Percentiles rank a stretch among this genome's conserved stretches.
These are phyloP conservation scores for Russula griseocarnosa DNA, from an alignment of 768 basidiomycete species.

Conservation along the genomic window DNA sequence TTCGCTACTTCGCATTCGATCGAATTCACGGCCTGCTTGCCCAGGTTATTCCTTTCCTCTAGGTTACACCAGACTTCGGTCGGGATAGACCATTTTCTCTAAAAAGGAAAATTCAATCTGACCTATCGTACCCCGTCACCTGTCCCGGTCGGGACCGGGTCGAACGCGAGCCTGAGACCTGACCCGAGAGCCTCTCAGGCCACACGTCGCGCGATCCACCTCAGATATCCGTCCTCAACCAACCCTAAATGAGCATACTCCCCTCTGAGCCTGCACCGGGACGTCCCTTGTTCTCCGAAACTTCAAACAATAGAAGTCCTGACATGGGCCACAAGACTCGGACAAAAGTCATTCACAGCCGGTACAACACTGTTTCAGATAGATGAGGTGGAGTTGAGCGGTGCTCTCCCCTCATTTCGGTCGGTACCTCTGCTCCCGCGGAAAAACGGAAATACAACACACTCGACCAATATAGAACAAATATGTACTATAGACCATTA, in stretches of 20 bases:
- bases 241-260: background rate
- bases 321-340: slow-evolving; percentile 6
- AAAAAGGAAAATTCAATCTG: background rate
- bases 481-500: background rate
- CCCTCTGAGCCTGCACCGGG: background rate
- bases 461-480: background rate
- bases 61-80: background rate
- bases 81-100: background rate
- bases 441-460: background rate
- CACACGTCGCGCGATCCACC: background rate
- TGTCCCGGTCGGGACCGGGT: slow-evolving; percentile 26
- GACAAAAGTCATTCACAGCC: background rate
- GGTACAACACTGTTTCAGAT: background rate
- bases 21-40: too few relatives aligned
- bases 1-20: too few relatives aligned
- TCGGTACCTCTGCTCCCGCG: background rate
- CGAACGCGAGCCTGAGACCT: slow-evolving; percentile 13
- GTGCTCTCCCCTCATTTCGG: background rate
- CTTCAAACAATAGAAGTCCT: background rate
- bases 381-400: background rate
- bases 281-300: background rate
- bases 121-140: background rate
- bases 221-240: background rate
- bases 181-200: too few relatives aligned
- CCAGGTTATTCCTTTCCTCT: background rate